These are phyloP conservation scores for Boechera stricta DNA, from an alignment of 345 rosid species.

Conservation along the genomic window DNA sequence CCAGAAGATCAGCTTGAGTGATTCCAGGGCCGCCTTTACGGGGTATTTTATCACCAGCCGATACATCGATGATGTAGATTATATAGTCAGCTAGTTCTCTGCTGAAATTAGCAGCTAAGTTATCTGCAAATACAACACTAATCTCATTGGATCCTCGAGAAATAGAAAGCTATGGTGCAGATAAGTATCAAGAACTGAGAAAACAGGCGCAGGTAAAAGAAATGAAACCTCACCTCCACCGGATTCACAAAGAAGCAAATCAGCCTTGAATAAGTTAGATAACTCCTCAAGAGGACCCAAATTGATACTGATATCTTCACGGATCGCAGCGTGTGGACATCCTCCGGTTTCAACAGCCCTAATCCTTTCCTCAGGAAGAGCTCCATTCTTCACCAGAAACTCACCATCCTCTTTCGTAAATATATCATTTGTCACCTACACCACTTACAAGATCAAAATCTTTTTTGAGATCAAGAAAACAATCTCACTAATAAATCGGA, in stretches of 20 bases:
- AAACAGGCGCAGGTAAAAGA: not conserved
- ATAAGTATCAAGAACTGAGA: not conserved
- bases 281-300: conserved; percentile 98
- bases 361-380: conserved; percentile 91
- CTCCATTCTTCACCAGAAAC: conserved; percentile 90
- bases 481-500: not conserved
- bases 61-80: conserved; percentile 93
- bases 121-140: conserved; percentile 62
- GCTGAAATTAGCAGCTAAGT: conserved; percentile 95
- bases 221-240: conserved; percentile 70
- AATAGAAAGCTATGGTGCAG: not conserved
- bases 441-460: not conserved
- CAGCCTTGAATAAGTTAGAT: conserved; percentile 81
- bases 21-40: conserved; percentile 98
- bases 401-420: conserved; percentile 98
- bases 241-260: conserved; percentile 93
- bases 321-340: conserved; percentile 98
- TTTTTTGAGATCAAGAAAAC: not conserved
- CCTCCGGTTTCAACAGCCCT: conserved; percentile 97
- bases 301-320: conserved; percentile 96
- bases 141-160: conserved; percentile 5
- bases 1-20: conserved; percentile 97
- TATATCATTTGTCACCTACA: conserved; percentile 96
- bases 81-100: conserved; percentile 95
- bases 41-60: conserved; percentile 94